Conservation (phyloP, 106 monocot genomes). For the Allium fistulosum region DNA sequence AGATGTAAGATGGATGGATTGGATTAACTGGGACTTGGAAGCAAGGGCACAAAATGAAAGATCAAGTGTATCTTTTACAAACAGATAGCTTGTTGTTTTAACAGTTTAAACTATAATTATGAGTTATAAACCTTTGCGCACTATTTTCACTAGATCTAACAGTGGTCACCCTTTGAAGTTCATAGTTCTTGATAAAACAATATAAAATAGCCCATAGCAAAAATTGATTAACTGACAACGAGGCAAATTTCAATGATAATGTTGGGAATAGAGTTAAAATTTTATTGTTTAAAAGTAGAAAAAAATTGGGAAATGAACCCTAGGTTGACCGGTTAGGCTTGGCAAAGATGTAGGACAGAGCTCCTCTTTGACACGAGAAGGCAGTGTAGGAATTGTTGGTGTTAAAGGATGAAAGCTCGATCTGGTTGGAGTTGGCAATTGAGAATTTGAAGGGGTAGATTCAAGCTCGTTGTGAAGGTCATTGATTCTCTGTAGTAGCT, state of each 20-base stretch:
- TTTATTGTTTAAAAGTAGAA: not conserved
- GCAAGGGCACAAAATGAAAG: not conserved
- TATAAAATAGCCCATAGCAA: too few species aligned
- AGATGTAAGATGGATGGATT: too few species aligned
- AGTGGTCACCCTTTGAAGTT: too few species aligned
- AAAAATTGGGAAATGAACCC: conserved; percentile 21
- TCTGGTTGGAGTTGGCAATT: conserved; percentile 19
- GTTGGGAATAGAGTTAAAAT: too few species aligned
- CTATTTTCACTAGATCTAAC: too few species aligned
- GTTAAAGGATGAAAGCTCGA: conserved; percentile 51
- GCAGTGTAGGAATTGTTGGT: conserved; percentile 46
- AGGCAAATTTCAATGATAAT: too few species aligned
- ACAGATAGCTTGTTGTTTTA: too few species aligned
- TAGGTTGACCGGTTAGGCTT: conserved; percentile 42
- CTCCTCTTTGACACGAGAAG: conserved; percentile 51
- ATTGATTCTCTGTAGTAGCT: conserved; percentile 77
- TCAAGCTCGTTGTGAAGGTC: conserved; percentile 76
- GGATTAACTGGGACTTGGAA: not conserved
- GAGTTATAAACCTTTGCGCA: too few species aligned
- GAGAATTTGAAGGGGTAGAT: conserved; percentile 32
- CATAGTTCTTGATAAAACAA: too few species aligned
- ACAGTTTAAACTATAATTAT: too few species aligned
- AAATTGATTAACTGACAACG: too few species aligned
- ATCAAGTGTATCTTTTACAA: too few species aligned
- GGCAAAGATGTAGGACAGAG: conserved; percentile 37